Base-by-base conservation (phyloP, 805 yeast genomes). In the Pichia exigua region DNA sequence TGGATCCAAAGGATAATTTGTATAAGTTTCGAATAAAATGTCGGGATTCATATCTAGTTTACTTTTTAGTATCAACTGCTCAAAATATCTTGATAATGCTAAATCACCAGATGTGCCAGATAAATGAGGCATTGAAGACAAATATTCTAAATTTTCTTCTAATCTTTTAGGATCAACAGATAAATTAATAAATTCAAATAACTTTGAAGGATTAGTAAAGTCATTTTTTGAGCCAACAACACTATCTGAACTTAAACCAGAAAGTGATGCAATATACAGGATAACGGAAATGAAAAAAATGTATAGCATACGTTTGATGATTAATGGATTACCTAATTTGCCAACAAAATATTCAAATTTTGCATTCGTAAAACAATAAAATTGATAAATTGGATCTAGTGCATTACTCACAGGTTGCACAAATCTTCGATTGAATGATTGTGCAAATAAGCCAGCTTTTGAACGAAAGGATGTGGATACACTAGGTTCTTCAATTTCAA, bases 51-150 rank as follows among this genome's bases (percentile, higher is more conserved):
- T 53, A 28, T 70, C 68, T 21, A 90, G 54, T 2, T 87, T 86
- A 55, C 82, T 79, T 48, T 79, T 75, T 22, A 67, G 63, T 67
- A 86, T 79, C 46, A 78, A 77, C 24, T 76, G 77, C 54, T 79
- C 73, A 17, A 91, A 72, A 62, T 83, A 89, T 52, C 76, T 73
- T 2, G 89, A 83, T 39, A 90, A 68, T 0, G 92, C 77, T 53
- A 81, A 66, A 65, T 89, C 97, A 20, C 96, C 98, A 17, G 81
- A 78, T 2, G 97, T 84, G 3, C 98, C 98, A 0, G 97, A 81
- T 57, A 85, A 67, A 64, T 90, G 97, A 3, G 96, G 89, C 81
- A 89, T 80, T 9, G 86, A 77, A 27, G 91, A 81, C 24, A 89
- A 63, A 59, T 87, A 87, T 58, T 86, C 85, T 52, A 85, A 61